These are phyloP conservation scores for Cystofilobasidium bisporidii DNA, from an alignment of 768 basidiomycete species.

Conservation along the genomic window DNA sequence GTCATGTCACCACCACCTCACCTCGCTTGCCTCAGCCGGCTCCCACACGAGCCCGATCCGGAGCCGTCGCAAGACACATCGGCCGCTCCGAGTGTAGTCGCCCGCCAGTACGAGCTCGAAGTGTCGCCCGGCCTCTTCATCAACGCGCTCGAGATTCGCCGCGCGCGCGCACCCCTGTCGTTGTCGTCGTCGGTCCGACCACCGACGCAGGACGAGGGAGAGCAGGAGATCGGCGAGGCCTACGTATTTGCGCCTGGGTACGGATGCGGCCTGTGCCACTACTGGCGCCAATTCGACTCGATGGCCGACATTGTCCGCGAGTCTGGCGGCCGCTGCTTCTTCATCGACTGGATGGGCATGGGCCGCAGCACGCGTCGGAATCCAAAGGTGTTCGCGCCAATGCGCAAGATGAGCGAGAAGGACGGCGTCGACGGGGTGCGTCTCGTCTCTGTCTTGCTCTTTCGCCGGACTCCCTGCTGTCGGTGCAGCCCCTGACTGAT, in stretches of 20 bases:
- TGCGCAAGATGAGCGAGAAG: neutral
- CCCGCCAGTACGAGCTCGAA: slow-evolving; percentile 13
- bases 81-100: slow-evolving; percentile 3
- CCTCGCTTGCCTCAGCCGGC: slow-evolving; percentile 1
- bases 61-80: neutral
- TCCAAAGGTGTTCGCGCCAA: slow-evolving; percentile 11
- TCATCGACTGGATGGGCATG: slow-evolving; percentile 22
- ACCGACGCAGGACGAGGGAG: neutral
- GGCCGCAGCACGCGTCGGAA: neutral
- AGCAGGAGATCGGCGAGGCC: neutral
- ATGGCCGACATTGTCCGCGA: slow-evolving; percentile 2
- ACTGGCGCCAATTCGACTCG: slow-evolving; percentile 14
- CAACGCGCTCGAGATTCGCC: slow-evolving; percentile 23
- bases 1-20: neutral
- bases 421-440: neutral
- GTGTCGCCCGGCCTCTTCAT: neutral
- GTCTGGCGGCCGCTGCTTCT: slow-evolving; percentile 9
- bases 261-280: slow-evolving; percentile 13
- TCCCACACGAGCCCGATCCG: slow-evolving; percentile 16
- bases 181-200: neutral
- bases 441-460: neutral
- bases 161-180: neutral
- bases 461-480: neutral
- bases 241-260: slow-evolving; percentile 14
- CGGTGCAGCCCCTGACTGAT: too few species aligned